Base-by-base conservation (phyloP, 306 rosid genomes). In the Bauhinia variegata region DNA sequence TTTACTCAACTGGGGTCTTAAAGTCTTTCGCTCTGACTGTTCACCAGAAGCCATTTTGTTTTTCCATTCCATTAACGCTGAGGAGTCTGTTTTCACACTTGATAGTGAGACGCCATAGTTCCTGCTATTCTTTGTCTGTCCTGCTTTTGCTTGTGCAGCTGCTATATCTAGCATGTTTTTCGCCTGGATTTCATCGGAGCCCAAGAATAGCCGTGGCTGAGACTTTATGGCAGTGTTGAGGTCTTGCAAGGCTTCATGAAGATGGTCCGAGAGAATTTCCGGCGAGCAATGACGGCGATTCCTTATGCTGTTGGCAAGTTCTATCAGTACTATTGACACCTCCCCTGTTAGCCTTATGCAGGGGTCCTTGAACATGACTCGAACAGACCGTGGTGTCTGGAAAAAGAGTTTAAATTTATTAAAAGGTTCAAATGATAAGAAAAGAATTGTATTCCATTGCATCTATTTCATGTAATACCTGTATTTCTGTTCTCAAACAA, bases 151-250 rank as follows among this genome's bases (percentile, higher is more conserved):
- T 5, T 88, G 87, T 55, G 80, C 83, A 0, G 95, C 96, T 0
- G 92, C 92, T 43, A 89, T 19, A 28, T 85, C 95, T 9, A 89
- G 71, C 87, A 91, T 79, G 75, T 80, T 85, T 63, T 67, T 75
- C 28, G 83, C 79, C 46, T 70, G 86, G 82, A 70, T 83, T 42
- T 79, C 76, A 43, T 86, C 85, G 42, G 95, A 54, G 53, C 96
- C 98, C n/a, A 93, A 83, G 85, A 93, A 89, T 55, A 93, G 95
- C 42, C 92, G 85, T 33, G 99, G 99, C 56, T 93, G 99, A 11
- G 99, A 90, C 67, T 88, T 90, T 54, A 90, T 83, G 56, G 99
- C 97, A 3, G 69, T 75, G 86, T 90, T 88, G 5, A 93, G 88
- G 73, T 93, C 99, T 54, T 85, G 85, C 36, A 93, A 47, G 48